Conservation (phyloP, 495 filamentous ascomycete species). For the Penicillium fimorum region DNA sequence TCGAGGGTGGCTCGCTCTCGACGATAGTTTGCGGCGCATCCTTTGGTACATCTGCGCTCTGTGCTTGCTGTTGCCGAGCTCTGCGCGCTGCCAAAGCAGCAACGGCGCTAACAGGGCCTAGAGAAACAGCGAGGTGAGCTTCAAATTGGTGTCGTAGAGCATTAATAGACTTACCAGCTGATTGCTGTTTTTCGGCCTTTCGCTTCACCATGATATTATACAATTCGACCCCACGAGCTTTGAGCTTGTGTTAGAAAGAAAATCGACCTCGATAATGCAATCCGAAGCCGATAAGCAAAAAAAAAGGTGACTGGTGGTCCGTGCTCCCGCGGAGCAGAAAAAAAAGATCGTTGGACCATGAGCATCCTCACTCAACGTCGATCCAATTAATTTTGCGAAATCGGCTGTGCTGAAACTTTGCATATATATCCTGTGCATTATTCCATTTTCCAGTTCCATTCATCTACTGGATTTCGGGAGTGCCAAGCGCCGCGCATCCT, state of each 20-base stretch:
- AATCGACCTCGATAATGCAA: constrained; percentile 23
- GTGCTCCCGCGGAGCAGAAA: constrained; percentile 48
- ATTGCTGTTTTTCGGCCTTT: constrained; percentile 45
- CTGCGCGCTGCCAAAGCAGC: constrained; percentile 49
- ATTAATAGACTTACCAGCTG: constrained; percentile 29
- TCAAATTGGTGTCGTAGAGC: background rate
- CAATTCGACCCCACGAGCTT: background rate
- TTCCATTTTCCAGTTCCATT: background rate
- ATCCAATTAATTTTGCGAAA: background rate
- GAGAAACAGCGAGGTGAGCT: constrained; percentile 6
- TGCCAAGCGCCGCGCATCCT: constrained; percentile 7
- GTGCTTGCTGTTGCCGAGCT: constrained; percentile 45
- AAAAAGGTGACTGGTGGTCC: constrained; percentile 41
- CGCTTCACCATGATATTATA: constrained; percentile 35
- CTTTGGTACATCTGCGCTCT: constrained; percentile 19
- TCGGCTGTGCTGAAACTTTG: background rate
- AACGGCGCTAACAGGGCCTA: constrained; percentile 46
- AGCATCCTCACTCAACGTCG: constrained; percentile 20
- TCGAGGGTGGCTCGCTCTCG: constrained; percentile 35
- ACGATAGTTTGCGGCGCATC: constrained; percentile 18
- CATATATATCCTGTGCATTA: background rate
- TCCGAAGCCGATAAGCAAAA: constrained; percentile 32
- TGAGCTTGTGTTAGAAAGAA: constrained; percentile 4
- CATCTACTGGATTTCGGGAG: background rate
- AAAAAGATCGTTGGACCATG: constrained; percentile 35